Evolutionary conservation across 768 basidiomycete genomes (phyloP).

Genomic region (Mrakia hoshinonis): DNA sequence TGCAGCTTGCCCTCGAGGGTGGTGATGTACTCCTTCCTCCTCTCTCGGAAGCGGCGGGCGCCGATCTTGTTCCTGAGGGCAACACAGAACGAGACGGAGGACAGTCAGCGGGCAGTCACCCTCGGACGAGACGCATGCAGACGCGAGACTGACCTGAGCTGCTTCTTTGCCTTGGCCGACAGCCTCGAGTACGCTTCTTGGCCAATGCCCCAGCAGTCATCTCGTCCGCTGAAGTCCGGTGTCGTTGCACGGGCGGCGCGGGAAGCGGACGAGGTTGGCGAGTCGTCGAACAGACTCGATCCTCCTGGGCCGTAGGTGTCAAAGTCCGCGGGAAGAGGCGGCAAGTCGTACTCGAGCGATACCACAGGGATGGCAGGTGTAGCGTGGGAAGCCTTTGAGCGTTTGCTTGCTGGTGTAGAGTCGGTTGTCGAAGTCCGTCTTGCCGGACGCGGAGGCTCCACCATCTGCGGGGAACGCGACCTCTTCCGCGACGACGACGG

Average conservation of each 20-base stretch:
- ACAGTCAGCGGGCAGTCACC: not conserved
- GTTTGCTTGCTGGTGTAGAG: not conserved
- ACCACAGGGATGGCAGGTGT: not conserved
- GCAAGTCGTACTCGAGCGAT: not conserved
- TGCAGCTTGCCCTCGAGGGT: slow-evolving; percentile 15
- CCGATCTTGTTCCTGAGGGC: slow-evolving; percentile 23
- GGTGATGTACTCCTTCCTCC: slow-evolving; percentile 22
- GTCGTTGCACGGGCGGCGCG: not conserved
- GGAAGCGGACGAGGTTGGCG: not conserved
- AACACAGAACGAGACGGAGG: not conserved
- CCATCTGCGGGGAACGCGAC: not conserved
- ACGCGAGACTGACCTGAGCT: slow-evolving; percentile 21
- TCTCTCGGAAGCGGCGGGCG: slow-evolving; percentile 22
- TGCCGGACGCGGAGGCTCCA: too few relatives aligned
- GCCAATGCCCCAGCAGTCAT: slow-evolving; percentile 22
- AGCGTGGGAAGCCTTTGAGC: not conserved
- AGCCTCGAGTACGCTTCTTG: slow-evolving; percentile 15
- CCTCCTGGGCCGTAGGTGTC: slow-evolving; percentile 2
- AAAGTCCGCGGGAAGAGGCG: slow-evolving; percentile 9
- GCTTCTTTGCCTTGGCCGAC: slow-evolving; percentile 9
- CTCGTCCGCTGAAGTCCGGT: slow-evolving; percentile 15
- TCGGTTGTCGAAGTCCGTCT: too few relatives aligned
- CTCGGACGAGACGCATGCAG: too few relatives aligned
- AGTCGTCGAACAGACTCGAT: slow-evolving; percentile 15
- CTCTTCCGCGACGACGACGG: not conserved